Base-by-base conservation (phyloP, 2,329 filamentous ascomycete genomes). In the Canariomyces notabilis region DNA sequence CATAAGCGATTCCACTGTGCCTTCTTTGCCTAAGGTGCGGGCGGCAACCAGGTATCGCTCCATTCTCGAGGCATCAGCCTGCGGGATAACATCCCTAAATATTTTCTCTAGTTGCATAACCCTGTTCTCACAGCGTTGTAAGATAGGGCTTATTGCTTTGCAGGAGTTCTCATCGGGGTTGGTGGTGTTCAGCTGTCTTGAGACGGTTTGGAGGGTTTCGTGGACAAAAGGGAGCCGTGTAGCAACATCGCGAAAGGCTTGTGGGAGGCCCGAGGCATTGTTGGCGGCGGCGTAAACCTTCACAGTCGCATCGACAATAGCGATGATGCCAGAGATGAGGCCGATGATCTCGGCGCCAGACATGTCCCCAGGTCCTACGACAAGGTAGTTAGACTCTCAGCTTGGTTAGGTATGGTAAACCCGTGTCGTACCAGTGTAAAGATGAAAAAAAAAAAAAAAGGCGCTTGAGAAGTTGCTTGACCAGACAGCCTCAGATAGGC, bases 321-420 rank as follows among this genome's bases (percentile, higher is more conserved):
- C 35, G 18, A 45, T 39, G 19, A 45, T 35, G 36, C 42, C 36
- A 34, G 42, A 39, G 42, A 45, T 39, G 42, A 45, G 6, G 29
- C 42, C 36, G 36, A 45, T 45, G 23, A 45, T 5, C 35, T 45
- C 42, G 42, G 42, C 42, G 29, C 42, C 43, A n/a, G 43, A 46
- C 37, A 40, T 26, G 11, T 26, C 22, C 11, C 11, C 22, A 11
- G 22, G 6, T 26, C 22, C 22, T 26, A 11, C 22, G 11, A 26
- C 22, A n/a, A 26, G 11, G 22, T 11, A 26, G 22, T 26, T 26
- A 26, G 22, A 26, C 22, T 26, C 22, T 26, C 22, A n/a, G 22
- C 22, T 26, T 11, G 6, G 11, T 26, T 26, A 26, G 22, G 22
- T 26, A 26, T 26, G 11, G 22, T 6, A 26, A 11, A 26, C 22